A percentile compares a stretch with the other conserved stretches of the same genome.
phyloP scores from a whole-genome alignment of 2,329 filamentous ascomycete genomes.

The Metarhizium album region DNA sequence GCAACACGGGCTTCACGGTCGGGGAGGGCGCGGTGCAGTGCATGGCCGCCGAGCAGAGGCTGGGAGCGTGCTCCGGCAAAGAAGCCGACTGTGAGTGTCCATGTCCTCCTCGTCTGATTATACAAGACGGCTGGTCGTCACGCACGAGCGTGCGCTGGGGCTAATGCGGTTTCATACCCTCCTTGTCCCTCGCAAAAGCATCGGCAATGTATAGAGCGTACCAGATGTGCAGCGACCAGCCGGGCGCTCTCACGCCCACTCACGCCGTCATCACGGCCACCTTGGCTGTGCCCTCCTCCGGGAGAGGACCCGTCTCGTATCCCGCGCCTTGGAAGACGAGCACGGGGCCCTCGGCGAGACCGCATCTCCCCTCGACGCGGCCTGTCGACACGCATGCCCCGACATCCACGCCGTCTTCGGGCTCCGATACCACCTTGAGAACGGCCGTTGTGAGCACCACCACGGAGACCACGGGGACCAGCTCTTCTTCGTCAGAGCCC shows the following conservation, averaged over 20 bases:
- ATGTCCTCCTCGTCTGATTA: neutral
- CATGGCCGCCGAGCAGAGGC: slow-evolving; percentile 40
- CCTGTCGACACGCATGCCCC: slow-evolving; percentile 6
- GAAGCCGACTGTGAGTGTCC: slow-evolving; percentile 26
- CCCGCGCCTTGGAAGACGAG: slow-evolving; percentile 11
- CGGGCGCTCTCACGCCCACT: slow-evolving; percentile 42
- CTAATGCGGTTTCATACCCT: too few species aligned
- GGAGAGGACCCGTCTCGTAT: slow-evolving; percentile 18
- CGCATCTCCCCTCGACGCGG: slow-evolving; percentile 3
- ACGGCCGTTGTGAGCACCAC: slow-evolving; percentile 1
- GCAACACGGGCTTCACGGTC: slow-evolving; percentile 52
- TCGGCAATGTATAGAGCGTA: slow-evolving; percentile 38
- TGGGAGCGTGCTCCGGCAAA: slow-evolving; percentile 39
- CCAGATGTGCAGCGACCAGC: slow-evolving; percentile 44
- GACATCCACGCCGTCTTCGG: neutral
- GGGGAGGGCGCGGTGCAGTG: slow-evolving; percentile 64
- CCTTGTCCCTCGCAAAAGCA: slow-evolving; percentile 18
- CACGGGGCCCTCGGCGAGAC: slow-evolving; percentile 1
- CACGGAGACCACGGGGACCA: slow-evolving; percentile 1
- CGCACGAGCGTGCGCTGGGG: too few species aligned
- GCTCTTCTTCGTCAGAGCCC: slow-evolving; percentile 1
- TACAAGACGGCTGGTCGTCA: too few species aligned
- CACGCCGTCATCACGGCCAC: slow-evolving; percentile 49
- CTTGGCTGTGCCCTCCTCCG: slow-evolving; percentile 26
- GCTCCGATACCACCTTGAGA: neutral